phyloP scores from a whole-genome alignment of 2,329 filamentous ascomycete genomes.

The Chaetomiaceae sp. region DNA sequence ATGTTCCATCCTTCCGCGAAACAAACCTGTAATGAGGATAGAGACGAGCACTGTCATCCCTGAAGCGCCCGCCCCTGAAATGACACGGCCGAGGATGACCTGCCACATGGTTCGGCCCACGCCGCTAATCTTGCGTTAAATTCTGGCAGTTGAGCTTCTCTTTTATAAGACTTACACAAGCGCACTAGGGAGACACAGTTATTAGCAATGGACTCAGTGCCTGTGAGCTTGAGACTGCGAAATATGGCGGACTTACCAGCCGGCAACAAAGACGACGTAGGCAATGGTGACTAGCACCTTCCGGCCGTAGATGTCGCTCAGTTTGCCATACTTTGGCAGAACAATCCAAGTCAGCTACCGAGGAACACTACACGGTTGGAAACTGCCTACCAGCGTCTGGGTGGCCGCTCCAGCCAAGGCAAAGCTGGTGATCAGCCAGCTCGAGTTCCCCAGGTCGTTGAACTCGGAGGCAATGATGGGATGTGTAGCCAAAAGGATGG shows the following conservation, averaged over 20 bases:
- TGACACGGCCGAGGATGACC: conserved; percentile 46
- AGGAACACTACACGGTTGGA: too few relatives aligned
- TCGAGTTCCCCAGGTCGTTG: conserved; percentile 50
- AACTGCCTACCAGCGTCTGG: conserved; percentile 41
- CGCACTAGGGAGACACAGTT: too few relatives aligned
- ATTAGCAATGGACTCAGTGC: too few relatives aligned
- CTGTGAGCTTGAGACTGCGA: too few relatives aligned
- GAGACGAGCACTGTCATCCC: conserved; percentile 49
- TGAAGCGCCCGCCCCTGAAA: conserved; percentile 49
- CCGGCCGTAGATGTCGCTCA: conserved; percentile 55
- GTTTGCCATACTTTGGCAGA: conserved; percentile 45
- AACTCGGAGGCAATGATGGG: conserved; percentile 59
- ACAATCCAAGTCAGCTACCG: too few relatives aligned
- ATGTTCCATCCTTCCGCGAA: too few relatives aligned
- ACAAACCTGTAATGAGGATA: conserved; percentile 51
- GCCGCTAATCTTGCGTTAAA: conserved; percentile 30
- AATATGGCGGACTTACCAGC: conserved; percentile 43
- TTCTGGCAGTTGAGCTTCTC: not conserved
- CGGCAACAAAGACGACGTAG: conserved; percentile 47
- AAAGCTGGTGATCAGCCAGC: conserved; percentile 53
- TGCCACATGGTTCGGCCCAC: conserved; percentile 42
- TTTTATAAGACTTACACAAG: conserved; percentile 30
- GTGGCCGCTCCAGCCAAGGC: conserved; percentile 47
- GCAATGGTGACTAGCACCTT: conserved; percentile 45
- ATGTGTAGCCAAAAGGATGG: conserved; percentile 63